Conservation (phyloP, 148 eudicot genomes). For the Rhododendron kiyosumense region DNA sequence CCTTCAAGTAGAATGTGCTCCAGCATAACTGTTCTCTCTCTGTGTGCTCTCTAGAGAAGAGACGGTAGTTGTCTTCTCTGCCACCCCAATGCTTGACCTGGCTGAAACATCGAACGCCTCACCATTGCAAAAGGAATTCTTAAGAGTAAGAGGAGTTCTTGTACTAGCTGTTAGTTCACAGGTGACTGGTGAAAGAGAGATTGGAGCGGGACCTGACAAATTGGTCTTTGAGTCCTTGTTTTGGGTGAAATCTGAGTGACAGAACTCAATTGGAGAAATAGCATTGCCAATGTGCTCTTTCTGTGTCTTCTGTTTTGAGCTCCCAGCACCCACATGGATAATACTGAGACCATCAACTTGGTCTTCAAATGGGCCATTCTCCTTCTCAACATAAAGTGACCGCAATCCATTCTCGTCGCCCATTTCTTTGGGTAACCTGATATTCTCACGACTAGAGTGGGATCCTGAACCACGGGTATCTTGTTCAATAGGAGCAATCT, state of each 20-base stretch:
- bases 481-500: constrained; percentile 14
- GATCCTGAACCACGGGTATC: neutral
- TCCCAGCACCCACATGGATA: neutral
- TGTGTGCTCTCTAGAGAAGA: constrained; percentile 16
- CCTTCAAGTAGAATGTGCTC: constrained; percentile 16
- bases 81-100: constrained; percentile 13
- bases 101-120: constrained; percentile 15
- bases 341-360: constrained; percentile 16
- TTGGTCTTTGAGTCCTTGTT: constrained; percentile 4
- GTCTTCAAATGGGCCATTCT: constrained; percentile 10
- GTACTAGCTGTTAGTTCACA: constrained; percentile 11
- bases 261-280: constrained; percentile 10
- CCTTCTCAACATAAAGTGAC: constrained; percentile 2
- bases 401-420: constrained; percentile 14
- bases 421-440: constrained; percentile 3
- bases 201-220: neutral
- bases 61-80: constrained; percentile 16
- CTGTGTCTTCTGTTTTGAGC: constrained; percentile 13
- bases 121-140: constrained; percentile 24
- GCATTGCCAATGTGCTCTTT: neutral
- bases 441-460: neutral
- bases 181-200: constrained; percentile 7
- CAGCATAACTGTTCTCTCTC: constrained; percentile 25
- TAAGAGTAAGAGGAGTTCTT: constrained; percentile 46
- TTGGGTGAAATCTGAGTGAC: neutral